A percentile compares a stretch with the other conserved stretches of the same genome.
These are phyloP conservation scores for Irpex rosettiformis DNA, from an alignment of 1,284 basidiomycete genomes.

Conservation along the genomic window DNA sequence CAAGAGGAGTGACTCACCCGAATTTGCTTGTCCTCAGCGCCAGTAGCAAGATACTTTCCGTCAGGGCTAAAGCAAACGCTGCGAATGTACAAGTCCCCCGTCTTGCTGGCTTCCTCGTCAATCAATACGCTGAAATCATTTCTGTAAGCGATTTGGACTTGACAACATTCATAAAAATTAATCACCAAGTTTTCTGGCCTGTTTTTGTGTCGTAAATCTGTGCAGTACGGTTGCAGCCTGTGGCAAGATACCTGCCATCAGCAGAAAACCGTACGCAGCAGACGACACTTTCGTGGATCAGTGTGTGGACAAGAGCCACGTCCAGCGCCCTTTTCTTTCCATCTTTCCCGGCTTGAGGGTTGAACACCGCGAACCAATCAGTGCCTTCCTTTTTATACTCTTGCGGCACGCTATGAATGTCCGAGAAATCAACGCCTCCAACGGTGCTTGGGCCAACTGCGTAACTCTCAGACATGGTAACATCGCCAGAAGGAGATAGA, in stretches of 20 bases:
- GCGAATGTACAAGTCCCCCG: slow-evolving; percentile 65
- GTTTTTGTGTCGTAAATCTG: slow-evolving; percentile 91
- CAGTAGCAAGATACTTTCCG: slow-evolving; percentile 64
- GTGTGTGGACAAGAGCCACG: slow-evolving; percentile 86
- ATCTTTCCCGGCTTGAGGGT: slow-evolving; percentile 57
- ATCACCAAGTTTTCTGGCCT: slow-evolving; percentile 75
- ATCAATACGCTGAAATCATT: slow-evolving; percentile 42
- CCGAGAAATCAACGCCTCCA: slow-evolving; percentile 26
- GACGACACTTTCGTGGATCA: slow-evolving; percentile 91
- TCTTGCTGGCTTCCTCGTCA: slow-evolving; percentile 51
- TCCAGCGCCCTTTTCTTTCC: slow-evolving; percentile 71
- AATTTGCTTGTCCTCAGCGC: slow-evolving; percentile 69
- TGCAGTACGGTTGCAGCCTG: slow-evolving; percentile 87
- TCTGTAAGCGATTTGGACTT: background rate
- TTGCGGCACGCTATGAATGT: slow-evolving; percentile 43
- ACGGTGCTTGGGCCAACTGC: slow-evolving; percentile 6
- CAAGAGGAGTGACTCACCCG: slow-evolving; percentile 40
- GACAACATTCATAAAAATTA: slow-evolving; percentile 10
- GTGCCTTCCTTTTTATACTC: slow-evolving; percentile 76
- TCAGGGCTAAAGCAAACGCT: slow-evolving; percentile 70
- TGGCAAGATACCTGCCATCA: slow-evolving; percentile 86
- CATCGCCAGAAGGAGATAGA: slow-evolving; percentile 5
- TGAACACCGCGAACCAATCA: slow-evolving; percentile 97
- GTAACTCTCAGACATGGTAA: slow-evolving; percentile 9
- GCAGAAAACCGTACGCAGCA: slow-evolving; percentile 91